phyloP scores from a whole-genome alignment of 306 rosid species.

The Glycine tomentella region DNA sequence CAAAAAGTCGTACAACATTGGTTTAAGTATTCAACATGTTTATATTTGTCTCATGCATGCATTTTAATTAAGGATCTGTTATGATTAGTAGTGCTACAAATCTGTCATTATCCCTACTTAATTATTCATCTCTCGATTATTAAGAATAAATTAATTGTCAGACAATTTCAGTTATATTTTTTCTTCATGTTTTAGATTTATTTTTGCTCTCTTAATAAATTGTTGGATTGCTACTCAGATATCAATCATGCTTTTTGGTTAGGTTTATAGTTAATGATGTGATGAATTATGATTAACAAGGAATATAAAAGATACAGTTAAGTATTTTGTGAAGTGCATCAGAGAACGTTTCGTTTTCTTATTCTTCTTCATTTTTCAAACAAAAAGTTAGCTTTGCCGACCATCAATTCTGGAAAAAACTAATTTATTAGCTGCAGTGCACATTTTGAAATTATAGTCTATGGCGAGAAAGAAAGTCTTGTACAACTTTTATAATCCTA shows the following conservation, averaged over 20 bases:
- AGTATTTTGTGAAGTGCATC: neutral
- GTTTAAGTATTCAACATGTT: constrained; percentile 3
- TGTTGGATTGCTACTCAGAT: neutral
- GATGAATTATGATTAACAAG: neutral
- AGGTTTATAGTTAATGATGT: constrained; percentile 2
- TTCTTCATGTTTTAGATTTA: neutral
- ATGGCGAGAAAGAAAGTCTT: neutral
- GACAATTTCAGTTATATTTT: neutral
- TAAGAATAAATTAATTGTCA: neutral
- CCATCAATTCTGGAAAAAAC: neutral
- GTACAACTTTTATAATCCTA: neutral
- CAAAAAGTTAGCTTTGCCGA: neutral
- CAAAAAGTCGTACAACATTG: neutral
- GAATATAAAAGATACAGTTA: neutral
- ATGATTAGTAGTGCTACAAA: neutral
- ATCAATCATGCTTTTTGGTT: neutral
- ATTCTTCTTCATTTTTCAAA: constrained; percentile 28
- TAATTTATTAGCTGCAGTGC: neutral
- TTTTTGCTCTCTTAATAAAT: neutral
- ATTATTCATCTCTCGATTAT: neutral
- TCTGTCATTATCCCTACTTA: neutral
- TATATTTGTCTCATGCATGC: neutral
- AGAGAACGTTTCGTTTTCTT: neutral
- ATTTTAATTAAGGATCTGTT: neutral
- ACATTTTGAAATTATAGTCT: constrained; percentile 7